These are phyloP conservation scores for Xylaria polymorpha DNA, from an alignment of 2,329 filamentous ascomycete genomes.

Conservation along the genomic window DNA sequence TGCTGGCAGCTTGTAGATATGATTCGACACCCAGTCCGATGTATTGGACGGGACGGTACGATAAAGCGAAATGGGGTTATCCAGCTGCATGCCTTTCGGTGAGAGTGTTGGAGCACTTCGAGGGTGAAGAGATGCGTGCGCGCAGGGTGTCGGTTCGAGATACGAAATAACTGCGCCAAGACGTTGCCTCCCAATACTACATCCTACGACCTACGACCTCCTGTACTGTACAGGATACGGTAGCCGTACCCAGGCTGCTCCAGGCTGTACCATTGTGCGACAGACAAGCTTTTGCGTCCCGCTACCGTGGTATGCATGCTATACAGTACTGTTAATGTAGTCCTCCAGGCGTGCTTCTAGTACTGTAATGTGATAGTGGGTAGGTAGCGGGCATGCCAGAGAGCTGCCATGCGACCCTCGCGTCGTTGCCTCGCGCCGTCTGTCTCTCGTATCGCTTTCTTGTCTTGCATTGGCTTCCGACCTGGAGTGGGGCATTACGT, in stretches of 20 bases:
- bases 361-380: background rate
- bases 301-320: constrained; percentile 9
- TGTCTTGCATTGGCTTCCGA: constrained; percentile 31
- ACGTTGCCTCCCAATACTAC: constrained; percentile 6
- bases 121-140: background rate
- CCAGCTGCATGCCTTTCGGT: constrained; percentile 23
- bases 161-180: constrained; percentile 28
- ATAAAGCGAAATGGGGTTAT: constrained; percentile 15
- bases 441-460: constrained; percentile 34
- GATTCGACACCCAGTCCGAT: constrained; percentile 28
- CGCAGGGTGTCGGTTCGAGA: constrained; percentile 12
- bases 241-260: too few relatives aligned
- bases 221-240: too few relatives aligned
- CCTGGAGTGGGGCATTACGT: constrained; percentile 30
- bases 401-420: constrained; percentile 30
- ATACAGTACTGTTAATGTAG: too few relatives aligned
- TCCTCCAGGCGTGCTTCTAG: background rate
- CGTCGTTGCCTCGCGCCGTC: constrained; percentile 28
- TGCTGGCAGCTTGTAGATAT: background rate
- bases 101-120: constrained; percentile 3
- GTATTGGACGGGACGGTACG: constrained; percentile 13
- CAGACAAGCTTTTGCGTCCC: constrained; percentile 26
- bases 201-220: too few relatives aligned
- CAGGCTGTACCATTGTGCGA: background rate
- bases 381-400: constrained; percentile 16